Base-by-base conservation (phyloP, 441 rosid species). In the Pelargonium australe region DNA sequence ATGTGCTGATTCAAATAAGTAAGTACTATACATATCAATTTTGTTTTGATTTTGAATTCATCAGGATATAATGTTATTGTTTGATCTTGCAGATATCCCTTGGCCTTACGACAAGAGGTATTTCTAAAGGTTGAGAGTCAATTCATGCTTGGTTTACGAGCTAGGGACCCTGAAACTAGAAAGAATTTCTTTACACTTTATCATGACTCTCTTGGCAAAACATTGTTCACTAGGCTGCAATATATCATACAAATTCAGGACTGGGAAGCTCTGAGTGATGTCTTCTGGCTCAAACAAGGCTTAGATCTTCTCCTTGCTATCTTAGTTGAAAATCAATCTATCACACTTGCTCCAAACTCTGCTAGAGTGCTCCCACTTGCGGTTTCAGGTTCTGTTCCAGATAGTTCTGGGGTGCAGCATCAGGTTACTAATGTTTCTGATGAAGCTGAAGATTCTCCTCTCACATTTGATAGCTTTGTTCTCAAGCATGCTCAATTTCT, bases 231-330 rank as follows among this genome's bases (percentile, higher is more conserved):
- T 53, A 86, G 98, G 79, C 70, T 95, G 83, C 97, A 92, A 41
- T 90, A 81, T 76, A 92, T 95, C 69, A 85, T 95, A 72, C 96
- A 92, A 80, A 3, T 70, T 74, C 99, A 95, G 83, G 97, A 95
- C 68, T 95, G 99, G 99, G 97, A 95, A 85, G 95, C 99, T 81
- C 69, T 92, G 74, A 86, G 95, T 77, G 97, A 95, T 82, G 99
- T 90, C 72, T 95, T 95, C 81, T 95, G 99, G 99, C 95, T 95
- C 79, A 95, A 95, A 79, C 99, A 95, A 78, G 98, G 99, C 70
- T 95, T 95, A 76, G 98, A 95, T 88, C 95, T 95, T 72, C 95
- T 95, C 74, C 83, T 95, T 64, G 96, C 99, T 65, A 86, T 90
- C 71, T 83, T 92, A 70, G 89, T 89, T 13, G 93, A 87, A 82